Conservation (phyloP, 202 grass and related monocot genomes). For the Musa balbisiana region DNA sequence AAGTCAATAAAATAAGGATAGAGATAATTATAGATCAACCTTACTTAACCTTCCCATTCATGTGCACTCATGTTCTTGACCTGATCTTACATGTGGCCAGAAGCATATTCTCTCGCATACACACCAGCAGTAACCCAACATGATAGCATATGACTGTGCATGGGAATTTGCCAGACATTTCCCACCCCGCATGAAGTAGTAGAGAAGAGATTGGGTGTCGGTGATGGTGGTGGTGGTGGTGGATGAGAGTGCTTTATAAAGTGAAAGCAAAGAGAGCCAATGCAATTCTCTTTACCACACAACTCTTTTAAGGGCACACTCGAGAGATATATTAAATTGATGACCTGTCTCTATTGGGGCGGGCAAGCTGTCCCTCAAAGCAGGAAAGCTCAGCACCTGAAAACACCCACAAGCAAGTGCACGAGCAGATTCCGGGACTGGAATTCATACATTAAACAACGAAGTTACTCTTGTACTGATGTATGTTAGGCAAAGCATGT, state of each 20-base stretch:
- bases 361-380: slow-evolving; percentile 64
- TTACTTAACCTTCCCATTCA: too few relatives aligned
- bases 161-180: too few relatives aligned
- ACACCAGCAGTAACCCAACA: too few relatives aligned
- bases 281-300: background rate
- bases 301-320: background rate
- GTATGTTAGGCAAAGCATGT: too few relatives aligned
- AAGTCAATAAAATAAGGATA: background rate
- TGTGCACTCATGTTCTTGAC: too few relatives aligned
- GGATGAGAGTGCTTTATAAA: background rate
- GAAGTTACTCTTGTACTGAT: too few relatives aligned
- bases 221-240: too few relatives aligned
- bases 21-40: background rate
- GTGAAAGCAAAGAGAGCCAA: background rate
- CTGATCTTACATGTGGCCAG: too few relatives aligned
- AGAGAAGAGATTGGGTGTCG: background rate
- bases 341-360: slow-evolving; percentile 41
- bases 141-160: too few relatives aligned
- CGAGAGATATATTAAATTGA: slow-evolving; percentile 18
- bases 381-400: slow-evolving; percentile 40
- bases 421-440: slow-evolving; percentile 22
- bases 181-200: background rate
- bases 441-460: slow-evolving; percentile 12
- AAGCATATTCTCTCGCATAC: too few relatives aligned
- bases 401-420: background rate